Percentiles rank a stretch among this genome's conserved stretches.
Evolutionary conservation across 805 yeast genomes (phyloP).

Genomic region (Cyberlindnera japonica): DNA sequence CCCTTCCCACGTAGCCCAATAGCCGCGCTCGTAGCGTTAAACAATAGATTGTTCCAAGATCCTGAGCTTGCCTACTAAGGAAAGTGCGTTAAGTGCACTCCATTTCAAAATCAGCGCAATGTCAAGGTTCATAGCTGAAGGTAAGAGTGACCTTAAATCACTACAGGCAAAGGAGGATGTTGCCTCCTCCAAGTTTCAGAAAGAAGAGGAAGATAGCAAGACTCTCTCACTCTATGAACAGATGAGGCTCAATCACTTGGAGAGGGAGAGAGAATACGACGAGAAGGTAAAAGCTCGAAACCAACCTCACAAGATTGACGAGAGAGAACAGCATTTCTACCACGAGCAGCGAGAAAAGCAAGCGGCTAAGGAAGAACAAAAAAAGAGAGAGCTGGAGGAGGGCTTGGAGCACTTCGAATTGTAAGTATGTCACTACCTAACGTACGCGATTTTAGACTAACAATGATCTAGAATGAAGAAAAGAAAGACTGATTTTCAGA

Average conservation of each 20-base stretch:
- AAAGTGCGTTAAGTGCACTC: neutral
- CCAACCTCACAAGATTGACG: conserved; percentile 20
- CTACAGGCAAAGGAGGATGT: conserved; percentile 18
- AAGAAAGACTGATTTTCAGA: neutral
- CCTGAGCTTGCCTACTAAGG: neutral
- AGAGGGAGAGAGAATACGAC: conserved; percentile 24
- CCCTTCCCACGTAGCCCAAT: too few species aligned
- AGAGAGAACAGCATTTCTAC: conserved; percentile 22
- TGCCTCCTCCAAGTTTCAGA: conserved; percentile 17
- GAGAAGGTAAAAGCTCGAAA: conserved; percentile 24
- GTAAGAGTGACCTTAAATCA: conserved; percentile 24
- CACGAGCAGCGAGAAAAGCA: conserved; percentile 11
- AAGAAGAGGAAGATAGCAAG: conserved; percentile 23
- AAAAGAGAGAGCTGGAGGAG: conserved; percentile 20
- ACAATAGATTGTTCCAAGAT: too few species aligned
- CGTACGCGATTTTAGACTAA: neutral
- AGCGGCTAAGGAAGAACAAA: conserved; percentile 9
- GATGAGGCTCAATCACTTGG: conserved; percentile 25
- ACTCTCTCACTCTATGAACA: conserved; percentile 26
- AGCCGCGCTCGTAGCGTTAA: too few species aligned
- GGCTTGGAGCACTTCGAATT: conserved; percentile 20
- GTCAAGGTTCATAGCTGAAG: conserved; percentile 29
- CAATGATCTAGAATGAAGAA: neutral
- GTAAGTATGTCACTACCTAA: conserved; percentile 14
- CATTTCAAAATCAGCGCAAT: conserved; percentile 5